Base-by-base conservation (phyloP, 2,329 filamentous ascomycete species). In the Rhynchosporium agropyri region DNA sequence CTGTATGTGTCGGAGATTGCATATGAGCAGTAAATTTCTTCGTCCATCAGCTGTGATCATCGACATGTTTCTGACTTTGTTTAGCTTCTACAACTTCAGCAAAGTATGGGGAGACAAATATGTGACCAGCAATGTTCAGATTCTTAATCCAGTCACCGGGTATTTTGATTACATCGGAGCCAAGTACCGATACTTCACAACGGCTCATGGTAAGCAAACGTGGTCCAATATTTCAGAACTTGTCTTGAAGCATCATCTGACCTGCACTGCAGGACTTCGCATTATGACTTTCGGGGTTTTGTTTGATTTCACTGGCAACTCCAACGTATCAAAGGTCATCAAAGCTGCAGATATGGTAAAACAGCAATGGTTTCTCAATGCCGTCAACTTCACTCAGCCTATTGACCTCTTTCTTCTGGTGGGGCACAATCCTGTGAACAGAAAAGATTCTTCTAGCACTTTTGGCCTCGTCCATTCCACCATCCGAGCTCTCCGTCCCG, bases 61-160 rank as follows among this genome's bases (percentile, higher is more conserved):
- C 28, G 33, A 2, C 15, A 4, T 20, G 20, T 31, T 58, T n/a
- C 48, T 45, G 6, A 54, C 28, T 26, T 36, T 15, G 2, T 28
- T 42, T 49, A 69, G 67, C 43, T 69, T 68, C 33, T 81, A 86
- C 65, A 96, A 92, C 0, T 89, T 96, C 5, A 91, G 91, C 4
- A 89, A 91, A 73, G 97, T 91, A 77, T 84, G 84, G 64, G 84
- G 70, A 33, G 67, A 86, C 43, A 87, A 84, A 63, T 97, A 97
- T 70, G 79, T 97, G n/a, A 90, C 93, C 8, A 96, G 92, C 2
- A 98, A 98, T 70, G 83, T 98, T 50, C 92, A 98, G 72, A 96
- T 97, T 64, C 81, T 88, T 62, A 87, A 92, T 68, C 86, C 88
- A 1, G 79, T 84, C 61, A 89, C 88, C 0, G 88, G 88, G 28